phyloP scores from a whole-genome alignment of 306 rosid species.

The Rosa persica region DNA sequence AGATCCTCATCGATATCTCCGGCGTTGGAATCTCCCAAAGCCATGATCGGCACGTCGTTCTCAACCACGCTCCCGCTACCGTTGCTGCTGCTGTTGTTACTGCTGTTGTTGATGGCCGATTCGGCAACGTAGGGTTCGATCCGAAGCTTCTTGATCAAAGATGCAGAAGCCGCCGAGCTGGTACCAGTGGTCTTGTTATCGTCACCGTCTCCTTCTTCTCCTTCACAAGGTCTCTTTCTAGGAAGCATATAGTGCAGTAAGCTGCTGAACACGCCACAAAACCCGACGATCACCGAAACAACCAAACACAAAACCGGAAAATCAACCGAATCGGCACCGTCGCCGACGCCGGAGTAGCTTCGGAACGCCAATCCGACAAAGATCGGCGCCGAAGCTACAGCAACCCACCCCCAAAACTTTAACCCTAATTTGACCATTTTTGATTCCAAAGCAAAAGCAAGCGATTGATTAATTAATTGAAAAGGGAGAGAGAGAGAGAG shows the following conservation, averaged over 20 bases:
- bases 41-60: slow-evolving; percentile 49
- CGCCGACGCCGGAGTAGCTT: slow-evolving; percentile 3
- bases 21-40: slow-evolving; percentile 50
- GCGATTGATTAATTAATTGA: background rate
- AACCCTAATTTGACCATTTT: slow-evolving; percentile 34
- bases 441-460: slow-evolving; percentile 17
- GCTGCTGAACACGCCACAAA: slow-evolving; percentile 51
- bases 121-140: slow-evolving; percentile 40
- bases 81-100: slow-evolving; percentile 12
- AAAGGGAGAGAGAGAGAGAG: slow-evolving; percentile 7
- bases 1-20: slow-evolving; percentile 89
- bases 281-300: slow-evolving; percentile 37
- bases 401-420: slow-evolving; percentile 32
- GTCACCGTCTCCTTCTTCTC: slow-evolving; percentile 50
- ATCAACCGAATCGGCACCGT: slow-evolving; percentile 15
- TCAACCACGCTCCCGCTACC: slow-evolving; percentile 34
- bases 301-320: slow-evolving; percentile 25
- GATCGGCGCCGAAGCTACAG: slow-evolving; percentile 26
- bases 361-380: slow-evolving; percentile 22
- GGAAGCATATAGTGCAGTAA: slow-evolving; percentile 95
- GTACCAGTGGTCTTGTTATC: slow-evolving; percentile 23
- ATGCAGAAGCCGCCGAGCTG: slow-evolving; percentile 13
- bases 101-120: slow-evolving; percentile 46
- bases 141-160: slow-evolving; percentile 59
- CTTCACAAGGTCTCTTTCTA: slow-evolving; percentile 79